Percentiles rank a stretch among this genome's conserved stretches.
phyloP scores from a whole-genome alignment of 73 alveolate genomes.

The Vitrella brassicaformis region DNA sequence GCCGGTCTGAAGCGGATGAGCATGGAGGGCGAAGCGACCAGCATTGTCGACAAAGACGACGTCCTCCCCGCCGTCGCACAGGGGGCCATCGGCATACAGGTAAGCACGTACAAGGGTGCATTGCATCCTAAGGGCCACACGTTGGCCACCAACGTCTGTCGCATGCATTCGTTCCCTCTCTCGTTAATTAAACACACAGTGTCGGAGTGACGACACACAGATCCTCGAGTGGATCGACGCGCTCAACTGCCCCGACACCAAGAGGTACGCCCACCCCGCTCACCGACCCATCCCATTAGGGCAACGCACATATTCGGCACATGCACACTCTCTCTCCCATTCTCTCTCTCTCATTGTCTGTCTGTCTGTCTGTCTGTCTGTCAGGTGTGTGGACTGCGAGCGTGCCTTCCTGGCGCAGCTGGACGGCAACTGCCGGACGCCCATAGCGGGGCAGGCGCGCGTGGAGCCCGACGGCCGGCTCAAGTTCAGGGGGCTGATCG shows the following conservation, averaged over 20 bases:
- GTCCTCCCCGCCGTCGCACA: constrained; percentile 37
- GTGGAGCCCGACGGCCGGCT: not conserved
- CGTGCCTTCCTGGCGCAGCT: constrained; percentile 34
- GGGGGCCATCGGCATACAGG: constrained; percentile 34
- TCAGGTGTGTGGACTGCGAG: constrained; percentile 17
- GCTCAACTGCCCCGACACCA: too few relatives aligned
- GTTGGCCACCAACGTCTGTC: too few relatives aligned
- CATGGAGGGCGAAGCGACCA: constrained; percentile 6
- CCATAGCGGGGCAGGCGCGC: constrained; percentile 22
- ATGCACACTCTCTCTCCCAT: not conserved
- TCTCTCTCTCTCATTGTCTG: not conserved
- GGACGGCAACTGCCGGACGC: constrained; percentile 40
- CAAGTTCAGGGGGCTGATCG: not conserved
- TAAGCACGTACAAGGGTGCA: not conserved
- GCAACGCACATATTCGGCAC: too few relatives aligned
- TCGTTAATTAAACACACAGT: too few relatives aligned
- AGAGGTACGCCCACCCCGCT: too few relatives aligned
- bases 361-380: not conserved
- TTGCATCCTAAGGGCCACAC: too few relatives aligned
- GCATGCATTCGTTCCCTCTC: too few relatives aligned
- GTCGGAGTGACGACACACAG: too few relatives aligned
- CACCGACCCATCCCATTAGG: too few relatives aligned
- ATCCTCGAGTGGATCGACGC: too few relatives aligned
- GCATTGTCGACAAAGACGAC: not conserved
- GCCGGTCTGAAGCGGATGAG: constrained; percentile 36